Conservation (phyloP, 2,329 filamentous ascomycete genomes). For the Fusarium sp. region DNA sequence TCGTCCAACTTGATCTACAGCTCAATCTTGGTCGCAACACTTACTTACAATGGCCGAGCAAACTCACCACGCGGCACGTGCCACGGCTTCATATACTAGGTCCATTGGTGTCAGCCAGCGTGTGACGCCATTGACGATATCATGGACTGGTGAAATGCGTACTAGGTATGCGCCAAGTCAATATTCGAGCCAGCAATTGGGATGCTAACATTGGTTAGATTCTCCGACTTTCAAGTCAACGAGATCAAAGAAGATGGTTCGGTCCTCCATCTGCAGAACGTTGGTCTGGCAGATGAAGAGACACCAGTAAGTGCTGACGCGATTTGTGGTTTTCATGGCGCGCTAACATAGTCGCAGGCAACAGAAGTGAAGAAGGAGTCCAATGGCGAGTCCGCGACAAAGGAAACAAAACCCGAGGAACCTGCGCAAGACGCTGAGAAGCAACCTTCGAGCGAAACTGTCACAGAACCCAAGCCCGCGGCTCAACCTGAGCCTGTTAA, state of each 20-base stretch:
- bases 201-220: constrained; percentile 61
- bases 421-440: constrained; percentile 31
- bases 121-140: constrained; percentile 53
- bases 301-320: constrained; percentile 19
- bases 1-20: constrained; percentile 16
- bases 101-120: constrained; percentile 57
- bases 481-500: constrained; percentile 37
- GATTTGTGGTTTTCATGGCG: background rate
- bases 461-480: constrained; percentile 27
- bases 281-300: constrained; percentile 49
- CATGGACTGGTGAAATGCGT: constrained; percentile 58
- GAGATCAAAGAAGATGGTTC: constrained; percentile 83
- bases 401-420: constrained; percentile 29
- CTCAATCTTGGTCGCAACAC: constrained; percentile 1
- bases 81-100: constrained; percentile 51
- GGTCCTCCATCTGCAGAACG: constrained; percentile 77
- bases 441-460: constrained; percentile 35
- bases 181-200: constrained; percentile 3
- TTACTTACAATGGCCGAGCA: constrained; percentile 51
- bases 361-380: constrained; percentile 30
- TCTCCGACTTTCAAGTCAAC: constrained; percentile 93
- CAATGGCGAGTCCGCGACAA: constrained; percentile 21
- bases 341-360: constrained; percentile 31
- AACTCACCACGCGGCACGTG: constrained; percentile 49
- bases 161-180: constrained; percentile 49